Base-by-base conservation (phyloP, 2,329 filamentous ascomycete species). In the Fusarium subglutinans region DNA sequence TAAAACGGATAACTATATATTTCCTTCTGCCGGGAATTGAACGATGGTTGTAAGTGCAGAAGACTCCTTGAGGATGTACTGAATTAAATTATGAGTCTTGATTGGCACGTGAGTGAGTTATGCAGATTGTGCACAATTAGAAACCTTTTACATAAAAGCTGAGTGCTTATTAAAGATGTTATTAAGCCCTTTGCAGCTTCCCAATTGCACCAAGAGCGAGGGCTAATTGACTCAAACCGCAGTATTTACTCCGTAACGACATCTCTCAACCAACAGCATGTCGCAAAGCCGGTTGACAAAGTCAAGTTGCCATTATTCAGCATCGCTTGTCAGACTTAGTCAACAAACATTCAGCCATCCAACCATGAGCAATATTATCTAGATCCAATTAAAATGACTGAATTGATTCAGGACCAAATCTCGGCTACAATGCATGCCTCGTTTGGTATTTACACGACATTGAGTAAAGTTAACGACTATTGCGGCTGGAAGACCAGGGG, bases 21-120 rank as follows among this genome's bases (percentile, higher is more conserved):
- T n/a, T 18, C 11, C 6, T n/a, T 18, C 1, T 2, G 3, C 13
- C 5, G 6, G 9, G 30, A 15, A 22, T 33, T 35, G 9, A 56
- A 45, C 3, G 10, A 6, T 48, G 0, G 26, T 48, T 9, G 13
- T 22, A 20, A 22, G 45, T 3, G 20, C 0, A 15, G 9, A 24
- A 14, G 1, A 22, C 44, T 28, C 17, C 8, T 18, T 22, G 0
- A 47, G 18, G 4, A 4, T 17, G 2, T 13, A 18, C 17, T 4
- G 2, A 45, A 26, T 24, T 26, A 9, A 8, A 4, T 28, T 28
- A 1, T 24, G 1, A 7, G 18, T 2, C 7, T 10, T 22, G 1
- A 3, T 9, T 26, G 3, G 26, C 30, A 57, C 28, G 30, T 48
- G n/a, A 14, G 20, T 0, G 5, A 3, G 11, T 15, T 24, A 20